Evolutionary conservation across 108 stramenopile genomes (phyloP), one percentile per base, ranked within the genome.

Genomic region (Cyclotella cryptica): DNA sequence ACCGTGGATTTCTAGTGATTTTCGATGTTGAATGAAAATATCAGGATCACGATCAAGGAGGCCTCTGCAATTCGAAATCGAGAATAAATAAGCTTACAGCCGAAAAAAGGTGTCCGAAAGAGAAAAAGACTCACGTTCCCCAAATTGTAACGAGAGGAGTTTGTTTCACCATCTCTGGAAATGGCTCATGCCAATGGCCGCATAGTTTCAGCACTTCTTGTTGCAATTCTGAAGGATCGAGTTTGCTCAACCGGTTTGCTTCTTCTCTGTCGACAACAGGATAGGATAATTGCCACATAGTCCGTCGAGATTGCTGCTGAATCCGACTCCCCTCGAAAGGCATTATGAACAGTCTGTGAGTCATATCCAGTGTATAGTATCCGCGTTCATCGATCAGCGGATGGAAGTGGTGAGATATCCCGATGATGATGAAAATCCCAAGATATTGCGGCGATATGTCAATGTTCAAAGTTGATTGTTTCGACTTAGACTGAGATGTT

Each of bases 201-300:
- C 91, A 92, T 30, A 73, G 76, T 14, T 65, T 59, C 29, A 90
- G n/a, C 9, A 88, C 90, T 53, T 92, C 88, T 18, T 77, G n/a
- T 46, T 73, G 81, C 52, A 92, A 65, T 44, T 75, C 83, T 18
- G 59, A 24, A 11, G 82, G 45, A 30, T 70, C 72, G 15, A 70
- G 46, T 35, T 59, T 51, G 28, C 83, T 73, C 69, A 91, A 61
- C 10, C 59, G 42, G n/a, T 22, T 47, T n/a, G 77, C 68, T 40
- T 81, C 74, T 24, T 68, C 55, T 26, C 67, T 35, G 29, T 74
- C 85, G 28, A 54, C 64, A 17, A 78, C 66, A 2, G 75, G 82
- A 71, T 84, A 92, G 2, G 95, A 93, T 15, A 96, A 80, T 71
- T 96, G 95, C 95, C 92, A 96, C 95, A 96, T 96, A 71, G 88